Evolutionary conservation across 257 asterid species (phyloP), one percentile per base, ranked within the genome.

Genomic region (Verbena officinalis): DNA sequence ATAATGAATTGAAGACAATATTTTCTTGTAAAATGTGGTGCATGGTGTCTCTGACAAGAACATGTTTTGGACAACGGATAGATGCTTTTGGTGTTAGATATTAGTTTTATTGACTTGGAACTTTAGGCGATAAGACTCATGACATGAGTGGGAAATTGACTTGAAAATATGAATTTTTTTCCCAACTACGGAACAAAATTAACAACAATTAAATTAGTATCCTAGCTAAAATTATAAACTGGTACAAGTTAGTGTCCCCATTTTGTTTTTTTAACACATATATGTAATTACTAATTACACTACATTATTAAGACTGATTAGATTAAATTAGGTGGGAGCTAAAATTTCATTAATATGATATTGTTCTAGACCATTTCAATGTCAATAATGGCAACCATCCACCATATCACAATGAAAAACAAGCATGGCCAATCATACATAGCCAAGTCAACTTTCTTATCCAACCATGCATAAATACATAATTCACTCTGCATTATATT

Each of bases 71-170:
- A 57, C 31, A 57, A 17, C 27, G 30, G n/a, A 33, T 15, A 2
- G 11, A 17, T 33, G 23, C 24, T 34, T 57, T 57, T 57, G 2
- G 33, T 27, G 48, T 5, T 4, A n/a, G 10, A 14, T 21, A 38
- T 38, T 57, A 57, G 49, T 33, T 57, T 12, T 9, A 12, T 20
- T 52, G 23, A 52, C 58, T 9, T 54, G 1, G 42, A 23, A 14
- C 39, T 53, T 27, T 12, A 53, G 27, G 4, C 21, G 5, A 15
- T 12, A 36, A 36, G 49, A 57, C 48, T 16, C 8, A 19, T 17
- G 48, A 57, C 8, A 19, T 17, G 48, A 57, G 33, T 57, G 48
- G 5, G 9, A 57, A 36, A 30, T 57, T 57, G 17, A 57, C 63
- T 19, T 34, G 10, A 36, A 38, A 48, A 27, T 2, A 27, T 27